phyloP scores from a whole-genome alignment of 116 monocot species.

The Posidonia oceanica region DNA sequence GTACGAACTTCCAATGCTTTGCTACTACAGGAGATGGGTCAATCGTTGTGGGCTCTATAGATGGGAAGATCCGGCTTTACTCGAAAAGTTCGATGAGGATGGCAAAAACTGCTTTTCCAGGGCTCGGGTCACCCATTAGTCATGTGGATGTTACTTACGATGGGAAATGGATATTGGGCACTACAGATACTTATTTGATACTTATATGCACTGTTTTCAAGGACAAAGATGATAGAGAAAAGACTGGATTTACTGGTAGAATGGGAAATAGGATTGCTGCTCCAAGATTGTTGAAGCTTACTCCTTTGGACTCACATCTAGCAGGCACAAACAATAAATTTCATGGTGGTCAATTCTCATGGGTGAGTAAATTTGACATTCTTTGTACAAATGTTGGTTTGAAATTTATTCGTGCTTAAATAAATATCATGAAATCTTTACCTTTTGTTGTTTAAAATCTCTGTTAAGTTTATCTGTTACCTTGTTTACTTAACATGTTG shows the following conservation, averaged over 20 bases:
- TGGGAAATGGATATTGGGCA: constrained; percentile 97
- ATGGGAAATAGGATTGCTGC: constrained; percentile 98
- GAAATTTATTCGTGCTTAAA: too few species aligned
- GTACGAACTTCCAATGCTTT: constrained; percentile 97
- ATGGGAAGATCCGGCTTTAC: constrained; percentile 95
- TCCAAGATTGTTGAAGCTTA: constrained; percentile 95
- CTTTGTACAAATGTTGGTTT: too few species aligned
- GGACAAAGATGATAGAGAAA: constrained; percentile 96
- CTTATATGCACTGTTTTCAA: constrained; percentile 83
- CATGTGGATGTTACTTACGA: constrained; percentile 98
- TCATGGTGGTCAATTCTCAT: constrained; percentile 89
- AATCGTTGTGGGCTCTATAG: constrained; percentile 88
- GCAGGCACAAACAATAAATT: constrained; percentile 76
- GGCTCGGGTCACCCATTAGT: constrained; percentile 81
- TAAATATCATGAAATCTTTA: too few species aligned
- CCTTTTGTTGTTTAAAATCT: too few species aligned
- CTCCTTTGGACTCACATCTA: constrained; percentile 78
- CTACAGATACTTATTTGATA: constrained; percentile 84
- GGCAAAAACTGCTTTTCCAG: constrained; percentile 97
- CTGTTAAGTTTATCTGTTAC: too few species aligned
- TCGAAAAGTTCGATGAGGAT: constrained; percentile 98
- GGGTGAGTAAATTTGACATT: constrained; percentile 36
- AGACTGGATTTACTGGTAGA: constrained; percentile 83
- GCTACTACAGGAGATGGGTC: constrained; percentile 94
- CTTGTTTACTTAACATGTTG: too few species aligned